Conservation (phyloP, 2,329 filamentous ascomycete genomes). For the Sphaerostilbella broomeana region DNA sequence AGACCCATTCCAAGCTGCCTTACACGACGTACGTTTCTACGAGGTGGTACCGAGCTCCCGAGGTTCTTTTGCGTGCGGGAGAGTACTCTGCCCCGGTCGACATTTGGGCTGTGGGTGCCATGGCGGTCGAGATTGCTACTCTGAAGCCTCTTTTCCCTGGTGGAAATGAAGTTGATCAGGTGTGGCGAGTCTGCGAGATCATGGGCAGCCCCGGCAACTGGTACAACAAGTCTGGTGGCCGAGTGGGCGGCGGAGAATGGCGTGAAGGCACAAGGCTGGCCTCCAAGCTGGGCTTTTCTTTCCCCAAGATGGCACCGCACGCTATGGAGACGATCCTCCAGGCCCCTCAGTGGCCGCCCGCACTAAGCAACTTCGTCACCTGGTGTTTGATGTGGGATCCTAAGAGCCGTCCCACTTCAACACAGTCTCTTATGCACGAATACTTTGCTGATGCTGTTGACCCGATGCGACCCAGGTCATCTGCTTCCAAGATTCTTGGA, state of each 20-base stretch:
- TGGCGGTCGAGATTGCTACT: constrained; percentile 97
- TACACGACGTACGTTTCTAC: constrained; percentile 99
- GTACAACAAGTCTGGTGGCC: constrained; percentile 84
- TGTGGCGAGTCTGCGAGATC: constrained; percentile 97
- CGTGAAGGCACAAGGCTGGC: constrained; percentile 87
- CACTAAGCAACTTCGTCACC: constrained; percentile 87
- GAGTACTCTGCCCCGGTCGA: constrained; percentile 97
- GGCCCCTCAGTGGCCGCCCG: constrained; percentile 81
- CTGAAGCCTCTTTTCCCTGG: constrained; percentile 95
- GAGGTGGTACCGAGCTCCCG: constrained; percentile 93
- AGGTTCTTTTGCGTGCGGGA: constrained; percentile 86
- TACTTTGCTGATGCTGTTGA: constrained; percentile 92
- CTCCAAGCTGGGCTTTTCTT: constrained; percentile 95
- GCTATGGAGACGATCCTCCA: constrained; percentile 91
- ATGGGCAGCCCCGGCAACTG: constrained; percentile 98
- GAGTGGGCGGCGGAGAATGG: constrained; percentile 94
- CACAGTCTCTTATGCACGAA: constrained; percentile 89
- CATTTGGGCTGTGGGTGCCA: constrained; percentile 96
- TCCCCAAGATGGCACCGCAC: constrained; percentile 98
- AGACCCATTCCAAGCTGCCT: constrained; percentile 91
- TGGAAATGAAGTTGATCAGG: constrained; percentile 96
- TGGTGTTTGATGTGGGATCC: constrained; percentile 99
- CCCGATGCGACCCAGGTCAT: constrained; percentile 85
- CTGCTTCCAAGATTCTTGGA: constrained; percentile 73
- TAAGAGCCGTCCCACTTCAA: constrained; percentile 81